Evolutionary conservation across 1,284 basidiomycete species (phyloP), one percentile per base, ranked within the genome.

Genomic region (Boletellus sp.): DNA sequence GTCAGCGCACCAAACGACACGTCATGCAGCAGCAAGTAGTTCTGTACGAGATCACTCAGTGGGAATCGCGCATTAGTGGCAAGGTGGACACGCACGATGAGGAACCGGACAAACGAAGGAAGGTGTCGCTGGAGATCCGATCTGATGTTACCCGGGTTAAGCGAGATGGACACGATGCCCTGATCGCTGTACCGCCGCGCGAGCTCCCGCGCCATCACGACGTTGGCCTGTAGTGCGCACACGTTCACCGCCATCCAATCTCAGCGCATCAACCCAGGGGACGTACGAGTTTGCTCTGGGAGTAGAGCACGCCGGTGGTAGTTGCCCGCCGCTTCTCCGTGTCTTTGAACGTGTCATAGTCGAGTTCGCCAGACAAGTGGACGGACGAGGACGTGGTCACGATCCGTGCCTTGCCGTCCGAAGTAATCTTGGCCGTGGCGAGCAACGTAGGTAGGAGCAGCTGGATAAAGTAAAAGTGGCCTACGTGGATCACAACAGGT

Each of bases 391-490:
- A 68, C 5, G 71, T 70, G 44, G 69, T 67, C 46, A 83, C 65
- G 21, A 83, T 66, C 5, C 80, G 71, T 1, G 69, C 64, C 16
- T 73, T 72, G 21, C 72, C 61, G 35, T 63, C 64, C 0, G 60
- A 47, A 2, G 57, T 47, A 3, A 57, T 53, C 38, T 64, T 63
- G 26, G 74, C 67, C 0, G 73, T 70, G 5, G 65, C 51, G 12
- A 73, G 61, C 12, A 82, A 68, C 1, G 66, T 56, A 0, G 79
- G 78, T 2, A 82, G 63, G 35, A 82, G 73, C 4, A 74, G 67
- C 18, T 69, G 63, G 4, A 82, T 80, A 49, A 85, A 72, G 52
- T 74, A 75, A 57, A 75, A 79, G 65, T 75, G 79, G 1, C 72
- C 73, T 56, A 45, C 16, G 19, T 6, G 5, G 24, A 24, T 15